These are phyloP conservation scores for Xylariaceae sp. DNA, from an alignment of 2,329 filamentous ascomycete species.

Conservation along the genomic window DNA sequence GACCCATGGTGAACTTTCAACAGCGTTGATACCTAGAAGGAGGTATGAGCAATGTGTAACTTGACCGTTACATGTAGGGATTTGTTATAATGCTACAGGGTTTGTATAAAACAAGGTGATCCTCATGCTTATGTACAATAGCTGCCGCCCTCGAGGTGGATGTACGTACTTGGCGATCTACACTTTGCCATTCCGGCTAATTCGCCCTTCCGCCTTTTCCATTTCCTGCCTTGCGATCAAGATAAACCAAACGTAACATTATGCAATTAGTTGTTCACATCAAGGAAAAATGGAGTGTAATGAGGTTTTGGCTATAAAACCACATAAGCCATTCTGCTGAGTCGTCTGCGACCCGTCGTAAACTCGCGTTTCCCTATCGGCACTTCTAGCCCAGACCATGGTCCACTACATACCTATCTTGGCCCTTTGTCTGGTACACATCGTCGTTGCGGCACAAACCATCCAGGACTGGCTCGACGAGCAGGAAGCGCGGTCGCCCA, in stretches of 20 bases:
- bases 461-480: slow-evolving; percentile 17
- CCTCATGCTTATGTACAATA: slow-evolving; percentile 2
- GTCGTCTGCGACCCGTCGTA: no score
- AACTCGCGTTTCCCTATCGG: slow-evolving; percentile 1
- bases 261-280: slow-evolving; percentile 20
- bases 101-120: neutral
- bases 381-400: slow-evolving; percentile 4
- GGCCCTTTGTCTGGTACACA: slow-evolving; percentile 8
- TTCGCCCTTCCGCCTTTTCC: slow-evolving; percentile 16
- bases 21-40: neutral
- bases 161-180: slow-evolving; percentile 12
- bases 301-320: neutral
- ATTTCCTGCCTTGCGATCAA: slow-evolving; percentile 2
- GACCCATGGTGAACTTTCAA: neutral
- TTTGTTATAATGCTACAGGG: neutral
- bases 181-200: slow-evolving; percentile 29
- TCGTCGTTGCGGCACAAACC: neutral
- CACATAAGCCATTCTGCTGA: neutral
- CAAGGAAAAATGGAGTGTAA: neutral
- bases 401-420: slow-evolving; percentile 1
- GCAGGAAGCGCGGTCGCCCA: slow-evolving; percentile 17
- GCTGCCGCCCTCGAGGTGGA: neutral
- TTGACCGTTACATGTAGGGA: neutral
- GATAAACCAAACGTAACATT: neutral
- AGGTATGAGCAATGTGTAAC: neutral